A percentile compares a stretch with the other conserved stretches of the same genome.
phyloP scores from a whole-genome alignment of 176 grass and related monocot genomes.

The Carex parvula region DNA sequence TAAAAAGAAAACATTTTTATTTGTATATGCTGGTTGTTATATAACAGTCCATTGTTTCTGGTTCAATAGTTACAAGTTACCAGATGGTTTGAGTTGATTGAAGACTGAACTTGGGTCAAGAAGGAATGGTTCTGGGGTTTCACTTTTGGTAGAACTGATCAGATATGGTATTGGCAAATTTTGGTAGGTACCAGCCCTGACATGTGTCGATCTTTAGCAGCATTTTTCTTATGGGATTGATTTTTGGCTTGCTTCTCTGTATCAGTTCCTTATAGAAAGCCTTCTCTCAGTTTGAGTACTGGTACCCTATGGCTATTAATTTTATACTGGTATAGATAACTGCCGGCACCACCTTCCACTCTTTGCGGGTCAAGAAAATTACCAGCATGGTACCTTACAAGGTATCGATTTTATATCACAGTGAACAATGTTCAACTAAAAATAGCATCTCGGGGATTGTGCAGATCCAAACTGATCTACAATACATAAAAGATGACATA shows the following conservation, averaged over 20 bases:
- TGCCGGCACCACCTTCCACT: not conserved
- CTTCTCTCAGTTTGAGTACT: not conserved
- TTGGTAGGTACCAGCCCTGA: not conserved
- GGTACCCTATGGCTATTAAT: not conserved
- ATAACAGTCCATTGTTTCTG: not conserved
- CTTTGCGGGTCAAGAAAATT: not conserved
- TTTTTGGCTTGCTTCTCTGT: not conserved
- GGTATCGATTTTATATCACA: not conserved
- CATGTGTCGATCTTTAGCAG: not conserved
- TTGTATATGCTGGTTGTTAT: not conserved
- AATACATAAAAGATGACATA: constrained; percentile 99
- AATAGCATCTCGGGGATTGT: constrained; percentile 1
- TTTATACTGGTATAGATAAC: not conserved
- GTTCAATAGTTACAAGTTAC: not conserved
- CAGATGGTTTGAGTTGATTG: not conserved
- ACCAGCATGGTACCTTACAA: not conserved
- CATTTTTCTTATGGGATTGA: not conserved
- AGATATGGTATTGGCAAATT: not conserved
- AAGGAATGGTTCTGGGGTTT: not conserved
- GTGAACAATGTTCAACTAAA: constrained; percentile 19
- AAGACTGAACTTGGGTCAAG: not conserved
- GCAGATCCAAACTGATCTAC: constrained; percentile 97
- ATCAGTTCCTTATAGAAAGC: not conserved
- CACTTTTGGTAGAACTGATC: not conserved
- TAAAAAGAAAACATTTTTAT: not conserved